phyloP scores from a whole-genome alignment of 495 filamentous ascomycete genomes.

The Hypoxylon subgilvum region DNA sequence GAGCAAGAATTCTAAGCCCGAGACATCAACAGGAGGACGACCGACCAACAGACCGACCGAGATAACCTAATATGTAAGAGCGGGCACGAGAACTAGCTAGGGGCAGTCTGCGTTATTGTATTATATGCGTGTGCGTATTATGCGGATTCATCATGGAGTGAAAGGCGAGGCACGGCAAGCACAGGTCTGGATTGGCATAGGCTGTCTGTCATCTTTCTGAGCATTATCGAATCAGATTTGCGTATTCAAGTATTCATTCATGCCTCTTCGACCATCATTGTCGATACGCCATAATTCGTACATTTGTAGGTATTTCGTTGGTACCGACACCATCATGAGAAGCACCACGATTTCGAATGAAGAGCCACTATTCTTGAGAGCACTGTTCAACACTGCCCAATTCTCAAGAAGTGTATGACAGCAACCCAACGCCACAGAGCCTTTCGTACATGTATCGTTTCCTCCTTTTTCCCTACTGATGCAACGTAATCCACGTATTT shows the following conservation, averaged over 20 bases:
- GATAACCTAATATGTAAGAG: background rate
- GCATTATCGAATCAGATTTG: slow-evolving; percentile 15
- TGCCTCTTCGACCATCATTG: background rate
- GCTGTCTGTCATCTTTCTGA: slow-evolving; percentile 20
- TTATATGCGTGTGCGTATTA: slow-evolving; percentile 17
- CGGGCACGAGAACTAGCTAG: background rate
- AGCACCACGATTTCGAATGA: no score
- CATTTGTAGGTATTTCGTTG: no score
- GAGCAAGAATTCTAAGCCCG: slow-evolving; percentile 76
- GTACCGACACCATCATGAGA: no score
- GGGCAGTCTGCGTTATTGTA: slow-evolving; percentile 20
- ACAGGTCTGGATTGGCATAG: slow-evolving; percentile 28
- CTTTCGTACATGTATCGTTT: background rate
- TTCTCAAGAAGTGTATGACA: no score
- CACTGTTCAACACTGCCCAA: background rate
- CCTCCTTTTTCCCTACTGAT: slow-evolving; percentile 3
- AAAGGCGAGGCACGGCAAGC: slow-evolving; percentile 3
- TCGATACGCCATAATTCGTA: no score
- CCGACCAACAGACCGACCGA: background rate
- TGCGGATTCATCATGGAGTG: slow-evolving; percentile 26
- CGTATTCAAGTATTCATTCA: slow-evolving; percentile 5
- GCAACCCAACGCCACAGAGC: slow-evolving; percentile 9
- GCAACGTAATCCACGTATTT: slow-evolving; percentile 2
- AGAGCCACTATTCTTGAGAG: no score
- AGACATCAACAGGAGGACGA: background rate